phyloP scores from a whole-genome alignment of 179 eudicot genomes.

The Silene noctiflora region DNA sequence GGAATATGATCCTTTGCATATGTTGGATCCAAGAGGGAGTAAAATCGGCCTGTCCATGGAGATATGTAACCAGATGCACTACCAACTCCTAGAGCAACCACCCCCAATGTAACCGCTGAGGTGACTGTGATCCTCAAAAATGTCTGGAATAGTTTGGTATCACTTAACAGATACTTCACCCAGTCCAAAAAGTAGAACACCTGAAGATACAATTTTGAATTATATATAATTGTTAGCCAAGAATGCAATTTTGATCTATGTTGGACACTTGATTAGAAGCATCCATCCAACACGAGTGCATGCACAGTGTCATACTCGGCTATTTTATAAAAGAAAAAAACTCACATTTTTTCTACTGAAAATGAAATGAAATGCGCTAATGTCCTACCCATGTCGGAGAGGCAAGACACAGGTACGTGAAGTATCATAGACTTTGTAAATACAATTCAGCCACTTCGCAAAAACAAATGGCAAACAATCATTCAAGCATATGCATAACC shows the following conservation, averaged over 20 bases:
- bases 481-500: background rate
- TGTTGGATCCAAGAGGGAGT: constrained; percentile 95
- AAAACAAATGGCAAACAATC: background rate
- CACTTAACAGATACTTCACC: constrained; percentile 82
- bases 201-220: constrained; percentile 33
- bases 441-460: background rate
- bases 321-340: no score
- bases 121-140: constrained; percentile 86
- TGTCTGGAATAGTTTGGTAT: constrained; percentile 71
- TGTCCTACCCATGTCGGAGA: background rate
- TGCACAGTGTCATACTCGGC: no score
- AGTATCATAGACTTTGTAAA: background rate
- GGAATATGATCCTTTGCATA: constrained; percentile 98
- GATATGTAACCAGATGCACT: constrained; percentile 95
- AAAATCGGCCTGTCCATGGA: constrained; percentile 99
- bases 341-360: no score
- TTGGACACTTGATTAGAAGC: no score
- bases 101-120: constrained; percentile 66
- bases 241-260: background rate
- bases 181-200: constrained; percentile 93
- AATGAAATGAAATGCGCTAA: no score
- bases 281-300: no score
- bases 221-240: background rate
- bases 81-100: constrained; percentile 83
- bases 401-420: background rate